These are phyloP conservation scores for Populus ilicifolia DNA, from an alignment of 345 rosid species.

Conservation along the genomic window DNA sequence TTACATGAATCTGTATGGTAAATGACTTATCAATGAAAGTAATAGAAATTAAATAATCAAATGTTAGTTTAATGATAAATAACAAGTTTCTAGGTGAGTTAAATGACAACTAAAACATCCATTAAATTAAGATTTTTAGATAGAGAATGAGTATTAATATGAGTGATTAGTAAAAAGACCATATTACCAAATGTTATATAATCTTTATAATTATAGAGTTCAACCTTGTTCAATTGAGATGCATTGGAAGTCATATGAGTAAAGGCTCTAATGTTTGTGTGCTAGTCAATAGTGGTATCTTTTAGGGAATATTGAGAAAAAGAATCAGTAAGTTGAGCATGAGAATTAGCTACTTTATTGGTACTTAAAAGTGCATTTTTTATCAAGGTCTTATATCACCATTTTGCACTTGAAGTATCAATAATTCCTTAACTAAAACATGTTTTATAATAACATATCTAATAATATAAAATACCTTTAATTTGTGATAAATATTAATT, in stretches of 20 bases:
- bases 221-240: neutral
- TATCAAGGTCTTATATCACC: too few relatives aligned
- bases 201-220: slow-evolving; percentile 7
- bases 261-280: neutral
- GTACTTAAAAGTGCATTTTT: too few relatives aligned
- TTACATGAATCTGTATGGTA: neutral
- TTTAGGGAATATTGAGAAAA: too few relatives aligned
- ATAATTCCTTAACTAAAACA: too few relatives aligned
- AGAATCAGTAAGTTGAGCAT: neutral
- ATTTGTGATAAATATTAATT: too few relatives aligned
- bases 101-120: slow-evolving; percentile 6
- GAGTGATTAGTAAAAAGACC: slow-evolving; percentile 1
- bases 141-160: neutral
- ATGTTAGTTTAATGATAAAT: slow-evolving; percentile 10
- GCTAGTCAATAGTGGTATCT: neutral
- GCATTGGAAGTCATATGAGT: neutral
- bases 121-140: neutral
- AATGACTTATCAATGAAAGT: neutral
- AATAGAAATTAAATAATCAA: neutral
- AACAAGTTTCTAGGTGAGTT: slow-evolving; percentile 8
- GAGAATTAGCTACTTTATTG: too few relatives aligned
- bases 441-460: too few relatives aligned
- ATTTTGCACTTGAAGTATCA: too few relatives aligned
- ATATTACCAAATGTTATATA: slow-evolving; percentile 13
- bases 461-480: too few relatives aligned